Evolutionary conservation across 441 rosid species (phyloP).

Genomic region (Codiaeum variegatum): DNA sequence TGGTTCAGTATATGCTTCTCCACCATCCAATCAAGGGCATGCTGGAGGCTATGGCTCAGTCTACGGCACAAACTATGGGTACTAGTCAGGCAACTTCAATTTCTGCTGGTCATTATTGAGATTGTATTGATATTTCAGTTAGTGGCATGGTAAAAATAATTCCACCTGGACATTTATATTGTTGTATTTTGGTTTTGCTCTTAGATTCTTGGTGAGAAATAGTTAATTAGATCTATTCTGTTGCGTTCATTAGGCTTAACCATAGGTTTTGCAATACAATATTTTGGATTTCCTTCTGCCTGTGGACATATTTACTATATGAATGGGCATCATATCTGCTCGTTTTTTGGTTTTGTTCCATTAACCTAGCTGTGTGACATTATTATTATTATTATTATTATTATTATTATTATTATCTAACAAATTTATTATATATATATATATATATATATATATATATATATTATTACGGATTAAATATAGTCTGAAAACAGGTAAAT

Average conservation of each 20-base stretch:
- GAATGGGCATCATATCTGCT: neutral
- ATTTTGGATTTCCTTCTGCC: slow-evolving; percentile 2
- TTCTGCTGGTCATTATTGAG: slow-evolving; percentile 8
- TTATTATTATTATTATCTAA: no score
- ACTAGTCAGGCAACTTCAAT: slow-evolving; percentile 22
- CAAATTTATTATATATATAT: no score
- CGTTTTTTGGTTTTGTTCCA: neutral
- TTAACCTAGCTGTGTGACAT: neutral
- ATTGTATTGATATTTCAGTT: slow-evolving; percentile 8
- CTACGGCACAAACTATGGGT: slow-evolving; percentile 64
- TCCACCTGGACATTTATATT: slow-evolving; percentile 10
- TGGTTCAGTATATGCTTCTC: slow-evolving; percentile 57
- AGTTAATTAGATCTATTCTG: slow-evolving; percentile 14
- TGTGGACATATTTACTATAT: slow-evolving; percentile 9
- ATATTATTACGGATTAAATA: no score
- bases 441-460: no score
- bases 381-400: no score
- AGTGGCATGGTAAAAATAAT: slow-evolving; percentile 7
- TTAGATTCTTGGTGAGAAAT: slow-evolving; percentile 14
- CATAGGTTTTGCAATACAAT: slow-evolving; percentile 12
- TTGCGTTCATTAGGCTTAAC: slow-evolving; percentile 21
- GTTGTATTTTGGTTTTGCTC: slow-evolving; percentile 22
- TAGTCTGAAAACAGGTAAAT: no score
- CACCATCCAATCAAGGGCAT: slow-evolving; percentile 48
- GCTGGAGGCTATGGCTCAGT: slow-evolving; percentile 53